phyloP scores from a whole-genome alignment of 2,329 filamentous ascomycete genomes.

The Cytospora piceicola region DNA sequence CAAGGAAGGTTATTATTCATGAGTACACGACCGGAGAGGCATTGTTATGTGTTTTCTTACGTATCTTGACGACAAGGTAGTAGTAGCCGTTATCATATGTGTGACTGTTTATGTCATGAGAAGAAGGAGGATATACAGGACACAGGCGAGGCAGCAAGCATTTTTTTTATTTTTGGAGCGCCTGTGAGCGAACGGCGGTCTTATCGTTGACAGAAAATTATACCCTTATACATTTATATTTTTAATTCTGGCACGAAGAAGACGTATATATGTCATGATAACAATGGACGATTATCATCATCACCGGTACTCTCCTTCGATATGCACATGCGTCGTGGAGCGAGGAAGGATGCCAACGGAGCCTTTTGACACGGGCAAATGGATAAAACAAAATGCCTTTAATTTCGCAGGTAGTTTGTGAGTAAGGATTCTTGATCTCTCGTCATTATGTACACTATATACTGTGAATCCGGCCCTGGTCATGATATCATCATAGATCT shows the following conservation, averaged over 20 bases:
- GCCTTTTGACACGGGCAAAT: not conserved
- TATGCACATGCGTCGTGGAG: too few relatives aligned
- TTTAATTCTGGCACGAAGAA: not conserved
- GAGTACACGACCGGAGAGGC: not conserved
- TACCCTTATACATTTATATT: not conserved
- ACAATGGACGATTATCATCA: not conserved
- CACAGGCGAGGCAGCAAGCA: too few relatives aligned
- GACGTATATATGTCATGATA: not conserved
- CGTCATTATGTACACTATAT: not conserved
- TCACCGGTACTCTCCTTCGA: not conserved
- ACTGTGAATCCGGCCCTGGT: conserved; percentile 3
- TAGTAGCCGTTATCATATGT: not conserved
- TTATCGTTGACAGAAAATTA: not conserved
- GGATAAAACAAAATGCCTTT: not conserved
- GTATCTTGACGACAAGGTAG: not conserved
- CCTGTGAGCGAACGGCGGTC: not conserved
- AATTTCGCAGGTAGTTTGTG: not conserved
- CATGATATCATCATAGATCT: not conserved
- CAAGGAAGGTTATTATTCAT: not conserved
- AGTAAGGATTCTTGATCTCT: not conserved
- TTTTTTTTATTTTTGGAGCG: not conserved
- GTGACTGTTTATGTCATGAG: too few relatives aligned
- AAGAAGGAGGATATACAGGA: too few relatives aligned
- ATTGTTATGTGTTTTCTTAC: not conserved
- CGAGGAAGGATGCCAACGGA: too few relatives aligned